Base-by-base conservation (phyloP, 2,329 filamentous ascomycete species). In the Fonsecaea erecta region DNA sequence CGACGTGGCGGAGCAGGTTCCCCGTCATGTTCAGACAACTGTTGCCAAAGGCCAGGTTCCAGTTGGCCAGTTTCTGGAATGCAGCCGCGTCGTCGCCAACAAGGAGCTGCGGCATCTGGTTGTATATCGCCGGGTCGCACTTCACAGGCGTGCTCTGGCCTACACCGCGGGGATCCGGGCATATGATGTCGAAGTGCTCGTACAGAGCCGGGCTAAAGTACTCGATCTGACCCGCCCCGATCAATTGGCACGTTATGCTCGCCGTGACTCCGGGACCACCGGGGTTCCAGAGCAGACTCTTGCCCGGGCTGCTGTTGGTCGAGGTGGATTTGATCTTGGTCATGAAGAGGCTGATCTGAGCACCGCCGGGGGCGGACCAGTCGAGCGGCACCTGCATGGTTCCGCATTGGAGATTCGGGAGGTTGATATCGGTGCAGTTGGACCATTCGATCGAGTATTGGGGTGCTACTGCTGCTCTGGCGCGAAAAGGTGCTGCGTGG, bases 141-240 rank as follows among this genome's bases (percentile, higher is more conserved):
- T 72, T 68, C 26, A 81, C 72, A 0, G 75, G 75, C 1, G 74
- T 75, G 71, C 80, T 82, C 52, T 76, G 57, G 2, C 79, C 79
- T 28, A 79, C 75, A 12, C 81, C 81, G 2, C 80, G 76, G 0
- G 80, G 80, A 64, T 82, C 80, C 1, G 80, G 71, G 2, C 77
- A 80, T 52, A 82, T 76, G 21, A 82, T 71, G 68, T 82, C 80
- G 71, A 80, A 82, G 54, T 66, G 60, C 62, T 74, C 72, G 30
- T 71, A 63, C 26, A 77, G 69, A 34, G 28, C 26, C 1, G 68
- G 68, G 21, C 71, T 64, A 37, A 1, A 79, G 78, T 9, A 54
- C 32, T 43, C 24, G n/a, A 52, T n/a, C 12, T 35, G n/a, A 18
- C 40, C 53, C 12, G 56, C 18, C 14, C 64, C 53, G 43, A 37